Base-by-base conservation (phyloP, 2,329 filamentous ascomycete species). In the Cercospora citrullina region DNA sequence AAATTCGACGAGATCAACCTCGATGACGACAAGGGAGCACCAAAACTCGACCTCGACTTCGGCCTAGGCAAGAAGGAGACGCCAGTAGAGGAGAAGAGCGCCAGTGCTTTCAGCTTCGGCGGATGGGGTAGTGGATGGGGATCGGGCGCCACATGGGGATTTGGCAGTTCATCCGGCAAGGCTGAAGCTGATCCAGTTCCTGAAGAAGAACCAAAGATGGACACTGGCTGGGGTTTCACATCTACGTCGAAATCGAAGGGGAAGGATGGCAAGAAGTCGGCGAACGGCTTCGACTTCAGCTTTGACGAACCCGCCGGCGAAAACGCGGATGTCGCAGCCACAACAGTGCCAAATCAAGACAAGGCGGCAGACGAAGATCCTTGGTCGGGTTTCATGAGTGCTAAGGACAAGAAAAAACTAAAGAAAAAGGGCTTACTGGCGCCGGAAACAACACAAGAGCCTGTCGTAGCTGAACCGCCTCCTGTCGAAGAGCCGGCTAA, bases 21-120 rank as follows among this genome's bases (percentile, higher is more conserved):
- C 72, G 77, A 83, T 77, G 80, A 84, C 74, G 75, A 77, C 75
- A 75, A 75, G 59, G 74, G 70, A 39, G 80, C 79, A 62, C 82
- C 82, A 23, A 82, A 84, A 75, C 79, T 84, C 71, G 81, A 84
- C 68, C 77, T 84, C 68, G 80, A 80, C 69, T 82, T 84, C 69
- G 80, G 80, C 57, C 75, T 73, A 31, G 69, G 62, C 51, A 72
- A 66, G 48, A 70, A 74, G 62, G 65, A 72, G 10, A 64, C 69
- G 14, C 66, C 70, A 21, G 69, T 69, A 36, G 71, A 72, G 26
- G 76, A 74, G 59, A 78, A 77, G 60, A 69, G 71, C 23, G 48
- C 48, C 23, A 72, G 72, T 61, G 75, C 75, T 28, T 77, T 78
- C 68, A 74, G 76, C 57, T 77, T 76, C 68, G 73, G 75, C 28